These are phyloP conservation scores for Fusarium humuli DNA, from an alignment of 2,329 filamentous ascomycete genomes.

Conservation along the genomic window DNA sequence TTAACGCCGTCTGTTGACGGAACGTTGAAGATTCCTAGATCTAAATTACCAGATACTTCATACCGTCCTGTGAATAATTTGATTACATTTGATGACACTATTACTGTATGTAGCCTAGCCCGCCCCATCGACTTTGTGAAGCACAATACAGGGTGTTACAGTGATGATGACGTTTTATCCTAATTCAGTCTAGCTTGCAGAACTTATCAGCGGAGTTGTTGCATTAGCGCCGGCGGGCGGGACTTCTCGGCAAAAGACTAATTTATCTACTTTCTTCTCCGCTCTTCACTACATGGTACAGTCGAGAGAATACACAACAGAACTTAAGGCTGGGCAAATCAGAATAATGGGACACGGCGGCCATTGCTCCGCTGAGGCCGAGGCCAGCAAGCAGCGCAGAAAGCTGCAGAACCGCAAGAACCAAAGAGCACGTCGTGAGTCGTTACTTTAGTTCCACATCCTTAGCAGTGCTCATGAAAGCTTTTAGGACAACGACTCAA, in stretches of 20 bases:
- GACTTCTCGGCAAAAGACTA: too few relatives aligned
- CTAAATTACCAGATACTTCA: too few relatives aligned
- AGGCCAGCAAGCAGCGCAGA: background rate
- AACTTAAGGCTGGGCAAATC: background rate
- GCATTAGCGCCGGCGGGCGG: too few relatives aligned
- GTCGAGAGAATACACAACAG: background rate
- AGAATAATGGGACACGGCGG: background rate
- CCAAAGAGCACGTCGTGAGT: conserved; percentile 11
- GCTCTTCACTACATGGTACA: too few relatives aligned
- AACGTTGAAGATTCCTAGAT: too few relatives aligned
- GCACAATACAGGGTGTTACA: too few relatives aligned
- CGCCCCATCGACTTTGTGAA: too few relatives aligned
- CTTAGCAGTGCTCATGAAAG: background rate
- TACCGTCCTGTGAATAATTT: background rate
- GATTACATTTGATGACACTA: background rate
- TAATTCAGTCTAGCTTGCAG: background rate
- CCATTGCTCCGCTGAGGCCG: background rate
- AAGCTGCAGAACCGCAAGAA: conserved; percentile 7
- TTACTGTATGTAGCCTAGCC: background rate
- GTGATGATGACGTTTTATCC: background rate
- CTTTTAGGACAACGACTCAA: background rate
- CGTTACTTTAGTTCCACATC: background rate
- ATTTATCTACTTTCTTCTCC: background rate
- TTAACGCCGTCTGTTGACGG: too few relatives aligned
- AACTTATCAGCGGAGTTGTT: too few relatives aligned